Evolutionary conservation across 768 basidiomycete species (phyloP).

Genomic region (Boletus sp.): DNA sequence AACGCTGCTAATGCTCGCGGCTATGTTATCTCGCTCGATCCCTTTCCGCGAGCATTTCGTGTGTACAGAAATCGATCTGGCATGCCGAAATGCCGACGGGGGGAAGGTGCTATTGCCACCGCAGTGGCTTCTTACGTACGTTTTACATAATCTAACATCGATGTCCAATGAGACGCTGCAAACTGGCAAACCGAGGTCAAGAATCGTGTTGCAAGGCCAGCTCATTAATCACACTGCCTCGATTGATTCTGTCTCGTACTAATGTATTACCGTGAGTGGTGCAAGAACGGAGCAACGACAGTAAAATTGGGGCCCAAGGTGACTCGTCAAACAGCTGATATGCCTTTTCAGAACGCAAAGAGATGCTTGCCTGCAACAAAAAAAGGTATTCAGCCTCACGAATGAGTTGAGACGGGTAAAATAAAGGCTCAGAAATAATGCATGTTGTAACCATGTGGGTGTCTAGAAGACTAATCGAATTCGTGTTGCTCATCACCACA

Average conservation of each 20-base stretch:
- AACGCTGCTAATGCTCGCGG: background rate
- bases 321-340: background rate
- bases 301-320: background rate
- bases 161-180: background rate
- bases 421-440: conserved; percentile 19
- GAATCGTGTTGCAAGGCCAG: background rate
- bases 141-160: background rate
- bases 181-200: background rate
- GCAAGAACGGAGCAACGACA: background rate
- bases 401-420: background rate
- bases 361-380: conserved; percentile 2
- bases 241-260: background rate
- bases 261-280: conserved; percentile 4
- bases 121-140: background rate
- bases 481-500: conserved; percentile 53
- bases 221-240: conserved; percentile 11
- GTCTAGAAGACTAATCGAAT: conserved; percentile 97
- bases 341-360: background rate
- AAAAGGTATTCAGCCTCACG: conserved; percentile 8
- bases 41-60: background rate
- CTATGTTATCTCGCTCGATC: background rate
- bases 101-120: background rate
- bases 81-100: background rate
- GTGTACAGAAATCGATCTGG: background rate
- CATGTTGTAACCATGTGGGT: conserved; percentile 60